phyloP scores from a whole-genome alignment of 1,139 yeast genomes.

The Yamadazyma epiphylla region DNA sequence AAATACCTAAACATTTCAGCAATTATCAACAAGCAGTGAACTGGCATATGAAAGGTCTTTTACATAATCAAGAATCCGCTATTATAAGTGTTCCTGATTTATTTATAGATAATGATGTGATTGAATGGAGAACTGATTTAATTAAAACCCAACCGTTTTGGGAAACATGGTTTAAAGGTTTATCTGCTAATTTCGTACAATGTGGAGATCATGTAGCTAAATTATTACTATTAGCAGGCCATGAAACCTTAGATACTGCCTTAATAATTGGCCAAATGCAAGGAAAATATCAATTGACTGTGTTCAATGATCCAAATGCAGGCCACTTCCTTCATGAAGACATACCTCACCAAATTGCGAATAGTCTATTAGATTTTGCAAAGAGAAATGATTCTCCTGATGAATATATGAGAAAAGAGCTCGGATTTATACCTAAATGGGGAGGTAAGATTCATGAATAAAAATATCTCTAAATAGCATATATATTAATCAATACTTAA shows the following conservation, averaged over 20 bases:
- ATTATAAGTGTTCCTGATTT: constrained; percentile 72
- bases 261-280: constrained; percentile 97
- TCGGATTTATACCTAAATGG: constrained; percentile 48
- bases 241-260: constrained; percentile 80
- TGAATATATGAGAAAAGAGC: constrained; percentile 33
- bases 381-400: constrained; percentile 40
- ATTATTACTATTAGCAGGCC: constrained; percentile 79
- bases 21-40: constrained; percentile 60
- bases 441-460: constrained; percentile 40
- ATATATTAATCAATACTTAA: constrained; percentile 25
- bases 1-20: constrained; percentile 58
- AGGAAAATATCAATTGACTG: constrained; percentile 85
- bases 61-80: constrained; percentile 63
- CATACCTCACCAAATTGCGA: constrained; percentile 63
- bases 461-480: background rate
- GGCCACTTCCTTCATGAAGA: constrained; percentile 97
- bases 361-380: constrained; percentile 48
- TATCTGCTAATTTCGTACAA: constrained; percentile 60
- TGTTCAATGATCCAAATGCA: constrained; percentile 58
- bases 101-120: constrained; percentile 19
- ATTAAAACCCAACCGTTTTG: constrained; percentile 61
- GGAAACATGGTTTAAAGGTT: constrained; percentile 73
- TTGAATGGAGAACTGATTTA: constrained; percentile 65
- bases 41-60: constrained; percentile 68
- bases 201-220: constrained; percentile 50